Base-by-base conservation (phyloP, 106 monocot species). In the Allium fistulosum region DNA sequence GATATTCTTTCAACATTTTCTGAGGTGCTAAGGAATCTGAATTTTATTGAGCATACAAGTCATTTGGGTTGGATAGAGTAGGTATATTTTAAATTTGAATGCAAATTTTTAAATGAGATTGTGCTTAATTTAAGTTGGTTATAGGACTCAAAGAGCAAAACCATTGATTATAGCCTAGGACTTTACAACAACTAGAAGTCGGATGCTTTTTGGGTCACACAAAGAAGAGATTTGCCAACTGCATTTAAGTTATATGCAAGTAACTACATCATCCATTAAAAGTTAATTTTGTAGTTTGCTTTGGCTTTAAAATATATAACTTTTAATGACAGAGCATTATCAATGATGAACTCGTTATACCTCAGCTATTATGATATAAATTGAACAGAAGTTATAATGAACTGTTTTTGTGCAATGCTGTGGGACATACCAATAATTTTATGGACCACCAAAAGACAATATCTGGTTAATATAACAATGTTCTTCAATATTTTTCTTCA, bases 81-180 rank as follows among this genome's bases (percentile, higher is more conserved):
- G 86, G 88, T 80, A 46, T 3, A 26, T 61, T 18, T 61, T 12
- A 17, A 12, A 16, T 8, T 58, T 12, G n/a, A 15, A 58, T 16
- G 6, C 13, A 61, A 26, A 26, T n/a, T 69, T 45, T 57, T 69
- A 6, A 15, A 13, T 17, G 45, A 57, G 26, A 13, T 53, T 2
- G 28, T 63, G 59, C 51, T 22, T 59, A 27, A 10, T 50, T 70
- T 65, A 58, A 13, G 58, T 17, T 17, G 60, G 7, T 73, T 51
- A 57, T 68, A 90, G 94, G 56, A 62, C 18, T 2, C 84, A 90
- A 69, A 82, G 90, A 53, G 90, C 78, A 14, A 86, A 79, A 67
- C 90, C 90, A 15, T 11, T 94, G 79, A 82, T 94, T 6, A 51
- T 90, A 11, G 94, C 74, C 94, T 90, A 22, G 94, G 94, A 11